A percentile compares a stretch with the other conserved stretches of the same genome.
These are phyloP conservation scores for Castanospermum australe DNA, from an alignment of 306 rosid genomes.

Conservation along the genomic window DNA sequence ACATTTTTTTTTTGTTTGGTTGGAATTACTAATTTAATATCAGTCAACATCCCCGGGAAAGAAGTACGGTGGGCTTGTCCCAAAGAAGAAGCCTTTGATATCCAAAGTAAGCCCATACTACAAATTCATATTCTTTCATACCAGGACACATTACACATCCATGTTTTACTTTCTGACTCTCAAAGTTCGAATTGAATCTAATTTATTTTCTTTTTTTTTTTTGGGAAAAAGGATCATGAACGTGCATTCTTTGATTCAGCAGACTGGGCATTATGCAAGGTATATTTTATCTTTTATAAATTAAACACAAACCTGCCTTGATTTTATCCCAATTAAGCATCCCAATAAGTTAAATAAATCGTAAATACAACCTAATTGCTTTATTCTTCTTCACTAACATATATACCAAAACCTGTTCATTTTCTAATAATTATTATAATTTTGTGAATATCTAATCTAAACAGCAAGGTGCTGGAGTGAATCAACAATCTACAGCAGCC, in stretches of 20 bases:
- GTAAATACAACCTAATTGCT: not conserved
- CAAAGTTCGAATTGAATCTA: not conserved
- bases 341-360: slow-evolving; percentile 1
- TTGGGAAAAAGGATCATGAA: slow-evolving; percentile 61
- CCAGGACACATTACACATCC: too few species aligned
- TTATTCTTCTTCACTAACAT: not conserved
- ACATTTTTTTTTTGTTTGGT: not conserved
- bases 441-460: not conserved
- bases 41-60: slow-evolving; percentile 48
- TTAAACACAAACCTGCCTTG: not conserved
- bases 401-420: not conserved
- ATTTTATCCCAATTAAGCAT: not conserved
- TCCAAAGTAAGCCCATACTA: slow-evolving; percentile 59
- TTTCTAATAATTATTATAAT: not conserved
- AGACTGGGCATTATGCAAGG: slow-evolving; percentile 98
- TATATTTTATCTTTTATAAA: slow-evolving; percentile 14
- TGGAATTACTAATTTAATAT: not conserved
- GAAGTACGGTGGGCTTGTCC: slow-evolving; percentile 83
- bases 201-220: not conserved
- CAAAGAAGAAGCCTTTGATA: slow-evolving; percentile 93
- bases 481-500: slow-evolving; percentile 64
- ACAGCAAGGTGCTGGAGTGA: slow-evolving; percentile 88
- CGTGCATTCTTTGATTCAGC: slow-evolving; percentile 97
- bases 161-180: not conserved
- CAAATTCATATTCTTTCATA: not conserved